Conservation (phyloP, 192 early-diverging fungal species). For the Coemansia sp. region DNA sequence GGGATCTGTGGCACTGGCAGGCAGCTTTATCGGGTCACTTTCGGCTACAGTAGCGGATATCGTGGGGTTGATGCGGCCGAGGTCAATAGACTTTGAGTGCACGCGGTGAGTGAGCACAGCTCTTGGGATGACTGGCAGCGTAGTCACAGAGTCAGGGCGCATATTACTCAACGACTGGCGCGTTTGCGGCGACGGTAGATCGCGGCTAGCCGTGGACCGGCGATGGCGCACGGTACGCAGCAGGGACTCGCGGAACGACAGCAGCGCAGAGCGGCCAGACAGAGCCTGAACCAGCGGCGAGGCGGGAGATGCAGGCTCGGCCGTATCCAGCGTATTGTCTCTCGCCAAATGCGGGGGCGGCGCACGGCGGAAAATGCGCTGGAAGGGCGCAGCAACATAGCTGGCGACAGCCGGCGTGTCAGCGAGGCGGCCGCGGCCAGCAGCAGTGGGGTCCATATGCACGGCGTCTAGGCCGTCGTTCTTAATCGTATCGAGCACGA, state of each 20-base stretch:
- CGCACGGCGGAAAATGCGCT: constrained; percentile 39
- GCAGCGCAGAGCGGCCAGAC: constrained; percentile 5
- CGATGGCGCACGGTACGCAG: neutral
- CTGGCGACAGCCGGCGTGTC: constrained; percentile 23
- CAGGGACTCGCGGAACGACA: constrained; percentile 2
- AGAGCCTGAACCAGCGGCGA: neutral
- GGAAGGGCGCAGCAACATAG: constrained; percentile 48
- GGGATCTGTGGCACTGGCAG: neutral
- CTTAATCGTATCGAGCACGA: constrained; percentile 59
- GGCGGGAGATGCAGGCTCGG: neutral
- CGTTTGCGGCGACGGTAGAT: neutral
- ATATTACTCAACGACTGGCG: constrained; percentile 30
- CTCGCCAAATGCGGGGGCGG: neutral
- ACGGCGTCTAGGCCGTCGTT: constrained; percentile 53
- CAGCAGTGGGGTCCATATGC: constrained; percentile 50
- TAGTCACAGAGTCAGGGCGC: neutral
- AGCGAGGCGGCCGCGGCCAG: constrained; percentile 18
- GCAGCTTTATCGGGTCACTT: neutral
- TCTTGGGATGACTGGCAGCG: neutral
- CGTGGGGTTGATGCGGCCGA: neutral
- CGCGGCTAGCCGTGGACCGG: neutral
- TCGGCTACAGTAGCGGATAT: neutral
- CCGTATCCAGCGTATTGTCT: neutral
- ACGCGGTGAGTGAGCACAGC: constrained; percentile 2
- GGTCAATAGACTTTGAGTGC: constrained; percentile 22